These are phyloP conservation scores for Xylaria hypoxylon DNA, from an alignment of 2,329 filamentous ascomycete species.

Conservation along the genomic window DNA sequence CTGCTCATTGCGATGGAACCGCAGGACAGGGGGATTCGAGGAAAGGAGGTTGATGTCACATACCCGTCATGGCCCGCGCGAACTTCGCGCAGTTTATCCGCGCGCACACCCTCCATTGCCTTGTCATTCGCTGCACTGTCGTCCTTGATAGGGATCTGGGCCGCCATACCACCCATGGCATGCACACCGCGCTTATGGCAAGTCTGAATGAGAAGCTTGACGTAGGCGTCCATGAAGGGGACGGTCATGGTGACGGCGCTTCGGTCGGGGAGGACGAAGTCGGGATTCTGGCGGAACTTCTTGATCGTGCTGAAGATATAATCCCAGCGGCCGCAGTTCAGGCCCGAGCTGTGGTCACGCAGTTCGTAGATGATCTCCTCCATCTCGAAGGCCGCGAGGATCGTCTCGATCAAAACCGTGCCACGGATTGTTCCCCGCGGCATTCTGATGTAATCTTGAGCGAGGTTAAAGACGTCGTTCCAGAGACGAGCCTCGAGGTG, in stretches of 20 bases:
- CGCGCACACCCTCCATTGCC: conserved; percentile 92
- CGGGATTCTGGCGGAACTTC: conserved; percentile 95
- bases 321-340: conserved; percentile 99
- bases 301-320: conserved; percentile 99
- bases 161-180: conserved; percentile 98
- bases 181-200: conserved; percentile 98
- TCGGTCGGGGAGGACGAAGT: conserved; percentile 93
- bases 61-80: conserved; percentile 91
- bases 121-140: conserved; percentile 90
- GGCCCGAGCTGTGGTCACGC: conserved; percentile 91
- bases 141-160: conserved; percentile 98
- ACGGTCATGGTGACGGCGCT: conserved; percentile 95
- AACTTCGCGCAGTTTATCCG: conserved; percentile 96
- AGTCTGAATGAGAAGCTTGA: conserved; percentile 97
- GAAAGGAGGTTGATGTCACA: conserved; percentile 32
- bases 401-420: conserved; percentile 97
- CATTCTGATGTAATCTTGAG: conserved; percentile 92
- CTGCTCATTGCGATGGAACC: neutral
- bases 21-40: neutral
- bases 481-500: conserved; percentile 96
- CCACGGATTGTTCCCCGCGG: conserved; percentile 90
- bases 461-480: conserved; percentile 98
- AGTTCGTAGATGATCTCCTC: conserved; percentile 99
- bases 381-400: conserved; percentile 98
- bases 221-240: conserved; percentile 97